These are phyloP conservation scores for Paxillus rubicundulus DNA, from an alignment of 768 basidiomycete species.

Conservation along the genomic window DNA sequence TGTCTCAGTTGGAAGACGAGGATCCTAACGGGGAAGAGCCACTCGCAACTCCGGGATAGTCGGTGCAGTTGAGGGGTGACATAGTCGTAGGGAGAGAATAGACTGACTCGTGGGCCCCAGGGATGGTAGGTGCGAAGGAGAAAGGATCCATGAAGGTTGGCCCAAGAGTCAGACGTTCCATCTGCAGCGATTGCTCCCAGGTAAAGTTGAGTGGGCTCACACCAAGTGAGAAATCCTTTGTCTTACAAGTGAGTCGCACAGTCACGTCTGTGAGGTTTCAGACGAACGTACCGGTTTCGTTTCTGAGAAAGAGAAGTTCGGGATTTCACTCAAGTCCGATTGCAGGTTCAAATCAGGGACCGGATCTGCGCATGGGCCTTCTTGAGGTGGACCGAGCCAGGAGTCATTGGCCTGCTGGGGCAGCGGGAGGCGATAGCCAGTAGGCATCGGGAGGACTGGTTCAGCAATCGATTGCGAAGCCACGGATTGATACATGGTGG, in stretches of 20 bases:
- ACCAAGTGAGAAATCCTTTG: slow-evolving; percentile 1
- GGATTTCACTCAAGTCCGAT: neutral
- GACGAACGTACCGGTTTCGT: slow-evolving; percentile 13
- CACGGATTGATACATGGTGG: slow-evolving; percentile 35
- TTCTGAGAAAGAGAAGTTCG: slow-evolving; percentile 6
- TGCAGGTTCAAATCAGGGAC: slow-evolving; percentile 3
- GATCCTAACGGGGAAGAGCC: slow-evolving; percentile 11
- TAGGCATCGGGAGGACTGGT: neutral
- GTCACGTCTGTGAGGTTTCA: neutral
- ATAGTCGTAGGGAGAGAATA: slow-evolving; percentile 5
- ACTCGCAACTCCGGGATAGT: slow-evolving; percentile 2
- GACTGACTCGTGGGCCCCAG: neutral
- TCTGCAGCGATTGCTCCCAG: neutral
- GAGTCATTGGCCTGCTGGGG: neutral
- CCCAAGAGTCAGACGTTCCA: slow-evolving; percentile 18
- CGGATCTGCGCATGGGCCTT: neutral
- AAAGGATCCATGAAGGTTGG: slow-evolving; percentile 28
- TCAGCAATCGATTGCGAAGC: slow-evolving; percentile 10
- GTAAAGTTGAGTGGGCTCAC: slow-evolving; percentile 2
- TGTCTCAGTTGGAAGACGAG: slow-evolving; percentile 1
- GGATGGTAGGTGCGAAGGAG: neutral
- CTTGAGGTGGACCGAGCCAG: slow-evolving; percentile 17
- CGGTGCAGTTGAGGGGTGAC: slow-evolving; percentile 19
- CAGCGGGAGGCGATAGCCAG: neutral
- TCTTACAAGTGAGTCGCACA: neutral